Base-by-base conservation (phyloP, 345 rosid species). In the Salix caprea region DNA sequence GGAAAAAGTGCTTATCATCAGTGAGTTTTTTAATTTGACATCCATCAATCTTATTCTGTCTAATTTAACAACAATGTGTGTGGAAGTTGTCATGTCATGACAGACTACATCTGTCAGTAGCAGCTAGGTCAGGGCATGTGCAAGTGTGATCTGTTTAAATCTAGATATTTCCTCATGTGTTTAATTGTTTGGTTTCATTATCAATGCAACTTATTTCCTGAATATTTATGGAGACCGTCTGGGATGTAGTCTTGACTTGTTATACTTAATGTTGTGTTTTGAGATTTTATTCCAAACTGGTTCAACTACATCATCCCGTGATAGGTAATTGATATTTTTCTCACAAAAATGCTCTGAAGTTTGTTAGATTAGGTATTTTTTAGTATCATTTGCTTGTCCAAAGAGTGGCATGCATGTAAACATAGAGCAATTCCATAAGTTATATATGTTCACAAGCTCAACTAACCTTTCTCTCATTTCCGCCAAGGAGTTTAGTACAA, bases 1-100 rank as follows among this genome's bases (percentile, higher is more conserved):
- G 90, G 85, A 80, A 78, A 81, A 74, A 94, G 94, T 89, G 80
- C 87, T 70, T 91, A 71, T 82, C 85, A 76, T 76, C 75, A 92
- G 97, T 87, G 72, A 82, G 90, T 71, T 79, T 70, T 65, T 70
- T 54, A 28, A 65, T 42, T 69, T 69, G 16, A 28, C 37, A 13
- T 46, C 6, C 21, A 48, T 5, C 24, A 34, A 32, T 40, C 64
- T 68, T 14, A 3, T 52, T n/a, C 26, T 44, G 61, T 74, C 26
- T 19, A 74, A 37, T 46, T 18, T 46, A n/a, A 30, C 50, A 5
- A 24, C 52, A 24, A 24, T n/a, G 9, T 26, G 24, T 62, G 8
- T 68, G 50, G 16, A 48, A 48, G 70, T 1, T 21, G 39, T 21
- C 37, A 18, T 46, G 18, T 30, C 30, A 15, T 54, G 19, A 13